Base-by-base conservation (phyloP, 176 grass and related monocot genomes). In the Tillandsia fasciculata region DNA sequence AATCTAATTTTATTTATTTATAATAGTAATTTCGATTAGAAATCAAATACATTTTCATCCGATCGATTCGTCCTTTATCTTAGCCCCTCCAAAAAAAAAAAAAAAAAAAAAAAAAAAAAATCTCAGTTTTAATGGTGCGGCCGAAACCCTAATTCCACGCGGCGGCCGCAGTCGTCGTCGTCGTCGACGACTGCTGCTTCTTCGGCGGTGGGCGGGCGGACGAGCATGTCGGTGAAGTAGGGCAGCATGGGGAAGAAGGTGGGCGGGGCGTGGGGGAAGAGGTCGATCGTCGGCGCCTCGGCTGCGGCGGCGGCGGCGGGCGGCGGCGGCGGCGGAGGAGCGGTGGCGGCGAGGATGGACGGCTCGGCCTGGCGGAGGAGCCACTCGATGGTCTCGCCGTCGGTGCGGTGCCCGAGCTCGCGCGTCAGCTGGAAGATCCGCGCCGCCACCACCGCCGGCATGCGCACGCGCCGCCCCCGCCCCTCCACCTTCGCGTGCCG, bases 371-470 rank as follows among this genome's bases (percentile, higher is more conserved):
- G 65, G 65, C 65, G 65, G 65, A 67, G 65, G 65, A 67, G 65
- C 65, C 65, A 67, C 65, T 67, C 65, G 65, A 67, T 67, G 33
- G 65, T 67, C 33, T 67, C 65, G 65, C 65, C 65, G 7, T 67
- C 65, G 14, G 65, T 67, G 65, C 33, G 65, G 29, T 67, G 8
- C 24, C 24, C 24, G 24, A 24, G 24, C 24, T 24, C 24, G 24
- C 24, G 24, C 24, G 24, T 24, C 24, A 67, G 65, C 13, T 67
- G 65, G 65, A 67, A 67, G 65, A 67, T 47, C 3, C 65, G 65
- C 14, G 65, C 65, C 28, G 65, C 65, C 13, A 29, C 27, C 28
- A 49, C 15, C 28, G 65, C 65, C 28, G 65, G 65, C 65, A 67
- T 67, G 12, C 65, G 65, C 14, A 67, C 33, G 28, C 65, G 33